phyloP scores from a whole-genome alignment of 1,284 basidiomycete species.

The Sphaerobolus stellatus region DNA sequence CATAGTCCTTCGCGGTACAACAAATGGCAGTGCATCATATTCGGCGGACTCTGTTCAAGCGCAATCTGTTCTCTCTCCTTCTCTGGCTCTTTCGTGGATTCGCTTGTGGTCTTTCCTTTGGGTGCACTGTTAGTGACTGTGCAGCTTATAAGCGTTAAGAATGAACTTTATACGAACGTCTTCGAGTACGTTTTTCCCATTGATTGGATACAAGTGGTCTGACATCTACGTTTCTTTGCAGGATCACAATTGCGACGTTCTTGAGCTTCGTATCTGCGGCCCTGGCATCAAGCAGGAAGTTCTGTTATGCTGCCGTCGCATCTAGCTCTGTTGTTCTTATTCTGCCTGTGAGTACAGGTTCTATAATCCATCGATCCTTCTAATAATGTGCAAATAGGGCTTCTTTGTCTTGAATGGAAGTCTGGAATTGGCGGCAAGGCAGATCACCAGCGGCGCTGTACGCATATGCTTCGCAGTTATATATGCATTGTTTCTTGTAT shows the following conservation, averaged over 20 bases:
- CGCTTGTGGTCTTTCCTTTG: conserved; percentile 71
- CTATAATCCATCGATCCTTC: not conserved
- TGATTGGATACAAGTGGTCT: not conserved
- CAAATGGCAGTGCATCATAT: conserved; percentile 65
- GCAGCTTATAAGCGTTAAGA: conserved; percentile 73
- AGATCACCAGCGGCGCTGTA: conserved; percentile 83
- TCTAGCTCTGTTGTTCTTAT: conserved; percentile 86
- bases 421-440: conserved; percentile 77
- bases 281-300: conserved; percentile 64
- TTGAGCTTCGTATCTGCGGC: conserved; percentile 83
- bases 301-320: conserved; percentile 87
- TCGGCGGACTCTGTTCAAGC: conserved; percentile 81
- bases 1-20: conserved; percentile 58
- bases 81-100: conserved; percentile 79
- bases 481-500: conserved; percentile 48
- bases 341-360: conserved; percentile 54
- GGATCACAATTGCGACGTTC: conserved; percentile 75
- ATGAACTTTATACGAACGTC: conserved; percentile 83
- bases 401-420: conserved; percentile 81
- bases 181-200: conserved; percentile 63
- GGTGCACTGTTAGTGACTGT: conserved; percentile 77
- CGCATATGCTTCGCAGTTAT: conserved; percentile 81
- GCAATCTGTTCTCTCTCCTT: conserved; percentile 77
- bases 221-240: conserved; percentile 20
- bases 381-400: conserved; percentile 42